phyloP scores from a whole-genome alignment of 768 basidiomycete species.

The Flagelloscypha sp. region DNA sequence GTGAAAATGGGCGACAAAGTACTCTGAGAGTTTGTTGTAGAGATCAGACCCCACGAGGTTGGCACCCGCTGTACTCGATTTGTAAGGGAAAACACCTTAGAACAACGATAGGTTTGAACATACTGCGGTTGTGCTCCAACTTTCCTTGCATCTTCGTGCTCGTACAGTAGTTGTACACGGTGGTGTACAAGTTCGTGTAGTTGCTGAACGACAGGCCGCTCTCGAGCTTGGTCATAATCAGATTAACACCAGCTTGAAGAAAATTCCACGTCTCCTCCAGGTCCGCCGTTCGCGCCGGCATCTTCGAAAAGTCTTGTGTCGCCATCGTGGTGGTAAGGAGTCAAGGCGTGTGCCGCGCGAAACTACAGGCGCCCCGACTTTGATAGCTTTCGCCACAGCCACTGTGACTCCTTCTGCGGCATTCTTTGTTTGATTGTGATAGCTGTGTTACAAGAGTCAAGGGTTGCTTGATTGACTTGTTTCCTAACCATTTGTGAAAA shows the following conservation, averaged over 20 bases:
- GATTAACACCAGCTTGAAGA: slow-evolving; percentile 37
- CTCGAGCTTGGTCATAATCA: slow-evolving; percentile 57
- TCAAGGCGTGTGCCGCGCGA: too few relatives aligned
- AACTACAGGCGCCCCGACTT: too few relatives aligned
- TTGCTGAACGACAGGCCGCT: slow-evolving; percentile 56
- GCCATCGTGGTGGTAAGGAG: slow-evolving; percentile 6
- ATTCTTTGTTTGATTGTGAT: too few relatives aligned
- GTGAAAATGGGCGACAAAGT: slow-evolving; percentile 56
- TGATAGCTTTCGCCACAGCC: too few relatives aligned
- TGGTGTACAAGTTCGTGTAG: slow-evolving; percentile 58
- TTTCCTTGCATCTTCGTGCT: slow-evolving; percentile 44
- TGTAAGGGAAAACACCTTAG: background rate
- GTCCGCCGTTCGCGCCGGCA: slow-evolving; percentile 15
- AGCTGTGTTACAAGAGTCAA: too few relatives aligned
- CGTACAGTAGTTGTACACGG: slow-evolving; percentile 76
- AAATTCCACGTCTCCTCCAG: slow-evolving; percentile 15
- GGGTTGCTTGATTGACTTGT: too few relatives aligned
- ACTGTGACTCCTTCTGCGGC: too few relatives aligned
- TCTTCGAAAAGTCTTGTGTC: slow-evolving; percentile 9
- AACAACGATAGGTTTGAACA: too few relatives aligned
- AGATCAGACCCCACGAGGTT: slow-evolving; percentile 75
- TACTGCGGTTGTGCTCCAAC: slow-evolving; percentile 1
- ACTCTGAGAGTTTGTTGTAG: slow-evolving; percentile 63
- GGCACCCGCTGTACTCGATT: slow-evolving; percentile 43
- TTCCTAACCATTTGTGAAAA: too few relatives aligned